Evolutionary conservation across 2,329 filamentous ascomycete genomes (phyloP).

Genomic region (Coleophoma crateriformis): DNA sequence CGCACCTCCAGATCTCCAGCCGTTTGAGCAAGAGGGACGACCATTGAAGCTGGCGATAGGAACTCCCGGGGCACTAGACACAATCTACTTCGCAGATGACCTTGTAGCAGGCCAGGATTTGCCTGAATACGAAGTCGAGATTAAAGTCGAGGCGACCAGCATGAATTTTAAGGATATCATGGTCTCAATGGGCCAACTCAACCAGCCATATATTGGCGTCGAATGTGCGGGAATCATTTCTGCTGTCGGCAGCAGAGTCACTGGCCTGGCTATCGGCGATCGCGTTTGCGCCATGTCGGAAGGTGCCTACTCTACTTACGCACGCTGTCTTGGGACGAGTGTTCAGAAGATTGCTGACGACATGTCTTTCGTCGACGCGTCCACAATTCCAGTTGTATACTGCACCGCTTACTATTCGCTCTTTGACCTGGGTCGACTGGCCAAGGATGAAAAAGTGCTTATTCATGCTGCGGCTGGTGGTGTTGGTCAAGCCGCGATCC

Average conservation of each 20-base stretch:
- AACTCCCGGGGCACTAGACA: constrained; percentile 20
- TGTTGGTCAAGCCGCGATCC: constrained; percentile 31
- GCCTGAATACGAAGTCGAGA: constrained; percentile 16
- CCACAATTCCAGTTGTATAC: constrained; percentile 21
- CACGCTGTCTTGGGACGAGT: constrained; percentile 21
- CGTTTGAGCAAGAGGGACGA: constrained; percentile 29
- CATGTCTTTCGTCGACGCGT: constrained; percentile 21
- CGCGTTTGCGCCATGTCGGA: constrained; percentile 26
- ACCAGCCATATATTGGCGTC: constrained; percentile 24
- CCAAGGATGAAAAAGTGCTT: constrained; percentile 24
- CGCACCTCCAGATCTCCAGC: constrained; percentile 29
- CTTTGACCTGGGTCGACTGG: constrained; percentile 17
- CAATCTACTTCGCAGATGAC: constrained; percentile 20
- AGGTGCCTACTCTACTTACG: constrained; percentile 26
- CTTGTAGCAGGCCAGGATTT: constrained; percentile 12
- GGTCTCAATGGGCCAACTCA: constrained; percentile 29
- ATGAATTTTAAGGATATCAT: constrained; percentile 31
- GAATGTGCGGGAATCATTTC: constrained; percentile 29
- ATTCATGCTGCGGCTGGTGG: constrained; percentile 30
- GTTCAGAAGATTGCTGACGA: constrained; percentile 16
- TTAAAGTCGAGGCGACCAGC: constrained; percentile 25
- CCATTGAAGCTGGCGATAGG: constrained; percentile 18
- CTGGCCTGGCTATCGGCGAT: constrained; percentile 25
- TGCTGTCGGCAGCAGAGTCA: constrained; percentile 23
- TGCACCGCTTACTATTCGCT: constrained; percentile 23